Evolutionary conservation across 169 alveolate genomes (phyloP).

Genomic region (Pseudocohnilembus persalinus): DNA sequence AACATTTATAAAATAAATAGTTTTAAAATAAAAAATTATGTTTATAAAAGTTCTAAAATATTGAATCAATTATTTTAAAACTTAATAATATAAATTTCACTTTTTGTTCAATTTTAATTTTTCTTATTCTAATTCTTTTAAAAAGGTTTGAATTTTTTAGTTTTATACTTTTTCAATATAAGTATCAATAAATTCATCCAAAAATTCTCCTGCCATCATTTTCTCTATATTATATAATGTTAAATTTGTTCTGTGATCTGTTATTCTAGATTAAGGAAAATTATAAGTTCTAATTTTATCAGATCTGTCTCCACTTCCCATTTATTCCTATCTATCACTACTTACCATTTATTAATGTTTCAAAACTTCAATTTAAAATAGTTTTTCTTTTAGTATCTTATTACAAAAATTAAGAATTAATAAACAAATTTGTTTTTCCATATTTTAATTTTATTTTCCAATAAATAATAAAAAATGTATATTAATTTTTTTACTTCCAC

Average conservation of each 20-base stretch:
- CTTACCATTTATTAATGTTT: slow-evolving; percentile 35
- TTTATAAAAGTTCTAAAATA: too few species aligned
- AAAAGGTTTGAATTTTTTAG: not conserved
- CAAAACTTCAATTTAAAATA: slow-evolving; percentile 44
- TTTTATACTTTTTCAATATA: slow-evolving; percentile 33
- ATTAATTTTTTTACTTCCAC: slow-evolving; percentile 13
- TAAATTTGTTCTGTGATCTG: slow-evolving; percentile 84
- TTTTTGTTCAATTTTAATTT: too few species aligned
- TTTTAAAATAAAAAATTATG: too few species aligned
- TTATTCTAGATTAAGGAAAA: slow-evolving; percentile 85
- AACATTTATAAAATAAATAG: too few species aligned
- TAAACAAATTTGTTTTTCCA: not conserved
- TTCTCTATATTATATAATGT: slow-evolving; percentile 60
- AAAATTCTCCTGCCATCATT: slow-evolving; percentile 65
- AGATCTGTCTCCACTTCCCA: slow-evolving; percentile 86
- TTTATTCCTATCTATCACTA: slow-evolving; percentile 55
- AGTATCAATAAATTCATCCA: slow-evolving; percentile 63
- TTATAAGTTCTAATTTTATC: slow-evolving; percentile 91
- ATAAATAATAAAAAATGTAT: not conserved
- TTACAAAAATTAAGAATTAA: not conserved
- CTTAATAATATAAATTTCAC: not conserved
- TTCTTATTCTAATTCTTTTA: not conserved
- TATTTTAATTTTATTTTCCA: not conserved
- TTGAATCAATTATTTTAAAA: too few species aligned
- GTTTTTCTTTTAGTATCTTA: slow-evolving; percentile 47